Evolutionary conservation across 805 yeast genomes (phyloP).

Genomic region (Starmerella sp.): DNA sequence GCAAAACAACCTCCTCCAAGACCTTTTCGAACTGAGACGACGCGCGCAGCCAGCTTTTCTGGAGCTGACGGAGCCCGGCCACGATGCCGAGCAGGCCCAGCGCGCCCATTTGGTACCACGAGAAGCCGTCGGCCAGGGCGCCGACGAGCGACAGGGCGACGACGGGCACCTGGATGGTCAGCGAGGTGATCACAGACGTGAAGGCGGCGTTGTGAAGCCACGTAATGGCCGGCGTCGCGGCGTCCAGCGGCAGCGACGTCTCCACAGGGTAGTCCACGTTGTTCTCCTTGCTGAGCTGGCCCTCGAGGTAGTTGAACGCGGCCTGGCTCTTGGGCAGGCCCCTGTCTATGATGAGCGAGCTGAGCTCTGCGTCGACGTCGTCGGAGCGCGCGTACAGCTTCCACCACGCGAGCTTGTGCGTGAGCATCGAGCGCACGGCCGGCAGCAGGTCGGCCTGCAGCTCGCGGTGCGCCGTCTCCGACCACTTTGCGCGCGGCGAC

Average conservation of each 20-base stretch:
- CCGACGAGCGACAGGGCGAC: constrained; percentile 27
- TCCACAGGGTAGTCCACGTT: neutral
- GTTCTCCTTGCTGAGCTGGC: constrained; percentile 22
- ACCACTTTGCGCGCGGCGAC: constrained; percentile 27
- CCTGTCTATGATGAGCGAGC: constrained; percentile 12
- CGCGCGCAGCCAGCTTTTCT: constrained; percentile 27
- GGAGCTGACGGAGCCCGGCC: constrained; percentile 30
- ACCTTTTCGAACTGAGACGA: constrained; percentile 20
- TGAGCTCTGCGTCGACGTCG: constrained; percentile 27
- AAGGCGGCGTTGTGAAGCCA: constrained; percentile 27
- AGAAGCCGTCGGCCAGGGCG: constrained; percentile 24
- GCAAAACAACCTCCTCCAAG: constrained; percentile 23
- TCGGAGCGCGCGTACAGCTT: constrained; percentile 30
- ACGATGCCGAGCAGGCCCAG: constrained; percentile 30
- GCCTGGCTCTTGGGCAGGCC: constrained; percentile 27
- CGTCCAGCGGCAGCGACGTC: neutral
- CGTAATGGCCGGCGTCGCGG: neutral
- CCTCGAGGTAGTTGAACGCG: constrained; percentile 27
- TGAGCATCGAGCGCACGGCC: constrained; percentile 20
- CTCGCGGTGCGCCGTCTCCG: constrained; percentile 31
- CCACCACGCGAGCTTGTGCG: constrained; percentile 29
- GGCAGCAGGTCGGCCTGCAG: constrained; percentile 28
- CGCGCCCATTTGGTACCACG: constrained; percentile 29
- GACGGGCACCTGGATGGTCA: constrained; percentile 31
- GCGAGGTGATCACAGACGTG: constrained; percentile 23